These are phyloP conservation scores for Pseudogymnoascus sp. DNA, from an alignment of 2,329 filamentous ascomycete species.

Conservation along the genomic window DNA sequence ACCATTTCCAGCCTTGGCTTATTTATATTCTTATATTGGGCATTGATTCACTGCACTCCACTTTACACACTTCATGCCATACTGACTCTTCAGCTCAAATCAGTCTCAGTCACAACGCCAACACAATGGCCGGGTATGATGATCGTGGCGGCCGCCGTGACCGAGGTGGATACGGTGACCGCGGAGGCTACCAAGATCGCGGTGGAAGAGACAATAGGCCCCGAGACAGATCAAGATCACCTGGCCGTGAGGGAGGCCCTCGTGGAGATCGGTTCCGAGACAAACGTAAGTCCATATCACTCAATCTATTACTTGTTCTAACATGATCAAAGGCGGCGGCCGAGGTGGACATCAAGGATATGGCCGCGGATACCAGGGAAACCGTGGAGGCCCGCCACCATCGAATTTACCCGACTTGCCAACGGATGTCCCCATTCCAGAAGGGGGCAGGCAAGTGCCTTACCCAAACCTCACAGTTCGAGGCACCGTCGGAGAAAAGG, in stretches of 20 bases:
- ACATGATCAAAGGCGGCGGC: neutral
- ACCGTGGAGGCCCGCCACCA: constrained; percentile 19
- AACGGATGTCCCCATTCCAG: neutral
- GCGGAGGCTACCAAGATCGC: neutral
- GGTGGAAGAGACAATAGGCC: neutral
- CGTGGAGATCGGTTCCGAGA: constrained; percentile 7
- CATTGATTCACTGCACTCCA: neutral
- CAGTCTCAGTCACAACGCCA: neutral
- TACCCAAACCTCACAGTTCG: neutral
- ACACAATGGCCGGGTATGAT: neutral
- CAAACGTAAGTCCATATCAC: neutral
- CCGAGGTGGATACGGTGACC: neutral
- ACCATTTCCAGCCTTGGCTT: neutral
- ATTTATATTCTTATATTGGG: neutral
- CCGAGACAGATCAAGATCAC: neutral
- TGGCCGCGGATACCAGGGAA: constrained; percentile 17
- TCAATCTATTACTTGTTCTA: neutral
- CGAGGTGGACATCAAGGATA: constrained; percentile 12
- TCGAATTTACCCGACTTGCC: constrained; percentile 12
- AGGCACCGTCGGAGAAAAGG: neutral
- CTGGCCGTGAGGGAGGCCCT: neutral
- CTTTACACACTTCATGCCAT: neutral
- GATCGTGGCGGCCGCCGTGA: neutral
- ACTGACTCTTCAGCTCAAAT: neutral
- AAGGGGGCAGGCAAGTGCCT: neutral